phyloP scores from a whole-genome alignment of 2,329 filamentous ascomycete genomes.

The Xylariaceae sp. region DNA sequence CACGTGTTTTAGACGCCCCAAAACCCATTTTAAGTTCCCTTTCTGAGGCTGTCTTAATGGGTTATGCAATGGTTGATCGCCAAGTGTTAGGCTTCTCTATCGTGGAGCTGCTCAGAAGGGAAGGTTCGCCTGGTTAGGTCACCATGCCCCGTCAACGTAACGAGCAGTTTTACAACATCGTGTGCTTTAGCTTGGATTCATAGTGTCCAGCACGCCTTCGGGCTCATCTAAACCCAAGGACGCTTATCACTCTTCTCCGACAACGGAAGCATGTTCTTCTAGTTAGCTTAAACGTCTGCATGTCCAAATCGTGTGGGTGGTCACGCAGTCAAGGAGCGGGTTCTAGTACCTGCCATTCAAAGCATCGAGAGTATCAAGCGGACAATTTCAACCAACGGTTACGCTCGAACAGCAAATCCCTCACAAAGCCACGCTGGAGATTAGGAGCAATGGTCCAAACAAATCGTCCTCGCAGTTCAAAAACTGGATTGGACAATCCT shows the following conservation, averaged over 20 bases:
- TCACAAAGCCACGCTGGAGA: neutral
- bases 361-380: neutral
- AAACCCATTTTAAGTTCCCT: constrained; percentile 21
- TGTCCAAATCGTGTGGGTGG: neutral
- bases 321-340: neutral
- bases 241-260: constrained; percentile 22
- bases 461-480: constrained; percentile 17
- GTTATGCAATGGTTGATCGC: constrained; percentile 34
- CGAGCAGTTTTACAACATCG: constrained; percentile 3
- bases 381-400: neutral
- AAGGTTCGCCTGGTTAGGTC: constrained; percentile 36
- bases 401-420: neutral
- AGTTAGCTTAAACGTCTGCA: neutral
- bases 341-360: neutral
- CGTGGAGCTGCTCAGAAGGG: constrained; percentile 26
- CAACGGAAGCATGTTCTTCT: constrained; percentile 9
- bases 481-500: constrained; percentile 15
- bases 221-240: constrained; percentile 21
- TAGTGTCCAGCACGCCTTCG: constrained; percentile 7
- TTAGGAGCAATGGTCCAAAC: constrained; percentile 10
- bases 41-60: constrained; percentile 29
- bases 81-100: constrained; percentile 21
- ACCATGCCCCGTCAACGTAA: constrained; percentile 32
- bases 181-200: constrained; percentile 9
- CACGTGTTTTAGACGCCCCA: constrained; percentile 38